These are phyloP conservation scores for Uronychia setigera DNA, from an alignment of 73 alveolate species.

Conservation along the genomic window DNA sequence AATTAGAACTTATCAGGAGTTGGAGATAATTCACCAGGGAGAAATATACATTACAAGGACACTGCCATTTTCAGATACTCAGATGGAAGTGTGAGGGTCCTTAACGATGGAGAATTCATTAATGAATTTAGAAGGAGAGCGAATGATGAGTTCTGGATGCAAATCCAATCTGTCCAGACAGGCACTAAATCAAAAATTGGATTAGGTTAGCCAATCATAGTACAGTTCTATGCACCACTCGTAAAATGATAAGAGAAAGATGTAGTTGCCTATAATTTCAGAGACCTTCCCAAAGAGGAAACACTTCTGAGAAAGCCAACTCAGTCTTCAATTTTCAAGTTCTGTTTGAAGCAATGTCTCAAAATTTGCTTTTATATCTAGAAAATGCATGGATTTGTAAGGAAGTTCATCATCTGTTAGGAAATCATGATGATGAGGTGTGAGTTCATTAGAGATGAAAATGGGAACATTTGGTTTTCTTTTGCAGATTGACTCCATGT, in stretches of 20 bases:
- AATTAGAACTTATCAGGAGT: not conserved
- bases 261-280: slow-evolving; percentile 41
- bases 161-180: slow-evolving; percentile 53
- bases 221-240: slow-evolving; percentile 64
- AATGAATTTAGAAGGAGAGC: slow-evolving; percentile 56
- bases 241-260: slow-evolving; percentile 37
- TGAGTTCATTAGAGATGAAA: slow-evolving; percentile 66
- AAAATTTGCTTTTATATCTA: slow-evolving; percentile 63
- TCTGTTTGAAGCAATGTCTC: slow-evolving; percentile 51
- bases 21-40: slow-evolving; percentile 12
- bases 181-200: slow-evolving; percentile 56
- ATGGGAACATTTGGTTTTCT: slow-evolving; percentile 44
- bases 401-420: not conserved
- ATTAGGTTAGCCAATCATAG: slow-evolving; percentile 52
- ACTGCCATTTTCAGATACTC: slow-evolving; percentile 47
- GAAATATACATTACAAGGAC: slow-evolving; percentile 42
- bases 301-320: not conserved
- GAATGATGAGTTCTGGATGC: slow-evolving; percentile 63
- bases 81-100: slow-evolving; percentile 32
- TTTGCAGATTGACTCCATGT: slow-evolving; percentile 11
- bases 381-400: slow-evolving; percentile 30
- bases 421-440: slow-evolving; percentile 64
- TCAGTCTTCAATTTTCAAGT: slow-evolving; percentile 3
- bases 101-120: slow-evolving; percentile 58
- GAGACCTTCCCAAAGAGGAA: slow-evolving; percentile 11